Evolutionary conservation across 805 yeast genomes (phyloP), one percentile per base, ranked within the genome.

Genomic region (Metschnikowia similis): DNA sequence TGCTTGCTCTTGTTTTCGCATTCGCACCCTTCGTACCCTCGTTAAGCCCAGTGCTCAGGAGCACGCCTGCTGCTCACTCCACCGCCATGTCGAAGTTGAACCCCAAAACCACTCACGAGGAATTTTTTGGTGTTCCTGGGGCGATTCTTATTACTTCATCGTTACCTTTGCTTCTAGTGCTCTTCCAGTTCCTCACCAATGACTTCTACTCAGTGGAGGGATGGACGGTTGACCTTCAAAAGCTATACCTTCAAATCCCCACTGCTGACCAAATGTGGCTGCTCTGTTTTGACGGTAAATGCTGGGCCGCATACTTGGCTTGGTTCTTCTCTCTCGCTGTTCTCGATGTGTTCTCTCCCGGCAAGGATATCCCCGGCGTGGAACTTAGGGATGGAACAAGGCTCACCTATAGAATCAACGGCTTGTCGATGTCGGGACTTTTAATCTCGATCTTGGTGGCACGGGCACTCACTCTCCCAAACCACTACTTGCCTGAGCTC

Each of bases 121-220:
- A 92, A 66, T 92, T 92, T 66, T 77, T 79, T 31, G 99, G 99
- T 0, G 66, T 77, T 4, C 65, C 79, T 0, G 99, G 99, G 4
- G 89, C 94, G 0, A 39, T 81, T 1, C 76, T 74, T 4, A 79
- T 92, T 50, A 69, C 92, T 0, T 13, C 81, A 1, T 85, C 85
- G 1, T 72, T 92, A 26, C 96, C 97, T 0, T 40, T 74, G 0
- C 70, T 89, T 9, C 75, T 87, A 14, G 66, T 83, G 9, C 66
- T 77, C 26, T 73, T 91, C 49, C 83, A 82, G 48, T 74, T 85
- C 47, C 67, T 82, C 50, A 72, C 84, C 55, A 89, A 90, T 59
- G 83, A 81, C 35, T 58, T 66, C 10, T 85, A 84, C 61, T 73
- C 78, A 41, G 62, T 79, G 35, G 63, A 67, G 26, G 89, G 89